Percentiles rank a stretch among this genome's conserved stretches.
These are phyloP conservation scores for Prunus davidiana DNA, from an alignment of 306 rosid genomes.

Conservation along the genomic window DNA sequence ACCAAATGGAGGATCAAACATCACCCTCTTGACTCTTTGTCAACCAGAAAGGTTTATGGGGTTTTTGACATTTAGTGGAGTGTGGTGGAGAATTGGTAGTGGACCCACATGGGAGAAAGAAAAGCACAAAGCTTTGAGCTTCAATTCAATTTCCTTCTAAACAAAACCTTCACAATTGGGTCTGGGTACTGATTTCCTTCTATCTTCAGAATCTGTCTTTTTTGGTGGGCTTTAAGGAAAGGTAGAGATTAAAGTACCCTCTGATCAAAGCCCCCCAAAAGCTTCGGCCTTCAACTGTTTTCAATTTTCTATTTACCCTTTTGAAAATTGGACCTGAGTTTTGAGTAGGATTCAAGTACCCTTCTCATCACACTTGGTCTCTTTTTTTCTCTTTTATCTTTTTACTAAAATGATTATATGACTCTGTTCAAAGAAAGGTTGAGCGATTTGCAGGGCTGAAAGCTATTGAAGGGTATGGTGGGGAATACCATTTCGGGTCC, in stretches of 20 bases:
- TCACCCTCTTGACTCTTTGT: slow-evolving; percentile 36
- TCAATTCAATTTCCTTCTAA: slow-evolving; percentile 1
- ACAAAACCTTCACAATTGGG: slow-evolving; percentile 4
- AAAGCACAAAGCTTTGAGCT: slow-evolving; percentile 24
- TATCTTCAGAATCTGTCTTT: slow-evolving; percentile 24
- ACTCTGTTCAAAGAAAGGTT: slow-evolving; percentile 13
- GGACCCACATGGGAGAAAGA: slow-evolving; percentile 47
- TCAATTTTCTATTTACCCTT: slow-evolving; percentile 22
- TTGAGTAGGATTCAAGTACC: slow-evolving; percentile 64
- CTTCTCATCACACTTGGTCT: slow-evolving; percentile 32
- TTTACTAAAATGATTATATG: slow-evolving; percentile 5
- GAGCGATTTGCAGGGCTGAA: slow-evolving; percentile 23
- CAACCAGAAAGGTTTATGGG: slow-evolving; percentile 43
- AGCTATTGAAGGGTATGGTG: slow-evolving; percentile 22
- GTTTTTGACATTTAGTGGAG: slow-evolving; percentile 51
- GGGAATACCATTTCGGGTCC: slow-evolving; percentile 25
- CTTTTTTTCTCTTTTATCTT: slow-evolving; percentile 1
- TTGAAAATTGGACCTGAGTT: slow-evolving; percentile 24
- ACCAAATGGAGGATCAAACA: slow-evolving; percentile 11
- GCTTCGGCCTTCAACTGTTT: slow-evolving; percentile 24
- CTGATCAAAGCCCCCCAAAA: slow-evolving; percentile 18
- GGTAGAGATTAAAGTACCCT: background rate
- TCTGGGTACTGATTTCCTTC: slow-evolving; percentile 29
- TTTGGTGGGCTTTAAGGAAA: slow-evolving; percentile 21
- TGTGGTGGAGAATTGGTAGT: slow-evolving; percentile 36